Conservation (phyloP, 345 rosid genomes). For the Syzygium grande region DNA sequence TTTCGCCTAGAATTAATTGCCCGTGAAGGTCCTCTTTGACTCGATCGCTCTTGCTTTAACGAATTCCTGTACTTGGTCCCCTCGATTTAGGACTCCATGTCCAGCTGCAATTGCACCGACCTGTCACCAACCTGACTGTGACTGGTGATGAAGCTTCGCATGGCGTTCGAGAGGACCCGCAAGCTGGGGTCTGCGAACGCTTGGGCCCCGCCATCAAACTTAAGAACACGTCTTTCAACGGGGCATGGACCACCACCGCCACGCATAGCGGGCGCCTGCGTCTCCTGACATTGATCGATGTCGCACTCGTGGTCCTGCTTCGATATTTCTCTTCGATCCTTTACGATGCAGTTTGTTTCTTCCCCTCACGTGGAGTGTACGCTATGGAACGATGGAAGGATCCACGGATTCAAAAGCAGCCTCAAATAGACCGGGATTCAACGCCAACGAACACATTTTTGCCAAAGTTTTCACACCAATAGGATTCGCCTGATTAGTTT, state of each 20-base stretch:
- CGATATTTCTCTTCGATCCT: no score
- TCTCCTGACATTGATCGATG: background rate
- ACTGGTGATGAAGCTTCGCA: background rate
- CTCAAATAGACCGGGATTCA: background rate
- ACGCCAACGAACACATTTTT: background rate
- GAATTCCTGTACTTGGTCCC: background rate
- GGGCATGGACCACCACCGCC: background rate
- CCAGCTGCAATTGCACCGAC: background rate
- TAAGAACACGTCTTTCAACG: background rate
- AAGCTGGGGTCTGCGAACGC: background rate
- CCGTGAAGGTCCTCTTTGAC: background rate
- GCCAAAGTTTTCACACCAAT: background rate
- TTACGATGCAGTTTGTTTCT: background rate
- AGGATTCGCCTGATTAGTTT: background rate
- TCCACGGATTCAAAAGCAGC: background rate
- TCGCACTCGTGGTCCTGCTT: background rate
- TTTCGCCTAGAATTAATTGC: background rate
- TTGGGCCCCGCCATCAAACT: background rate
- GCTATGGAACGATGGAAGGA: background rate
- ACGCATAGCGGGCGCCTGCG: background rate
- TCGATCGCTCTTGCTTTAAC: background rate
- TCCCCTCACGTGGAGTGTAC: background rate
- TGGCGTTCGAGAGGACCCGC: background rate
- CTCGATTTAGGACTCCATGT: background rate
- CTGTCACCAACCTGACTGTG: background rate